These are phyloP conservation scores for Vitis rotundifolia DNA, from an alignment of 164 flowering plant species.

Conservation along the genomic window DNA sequence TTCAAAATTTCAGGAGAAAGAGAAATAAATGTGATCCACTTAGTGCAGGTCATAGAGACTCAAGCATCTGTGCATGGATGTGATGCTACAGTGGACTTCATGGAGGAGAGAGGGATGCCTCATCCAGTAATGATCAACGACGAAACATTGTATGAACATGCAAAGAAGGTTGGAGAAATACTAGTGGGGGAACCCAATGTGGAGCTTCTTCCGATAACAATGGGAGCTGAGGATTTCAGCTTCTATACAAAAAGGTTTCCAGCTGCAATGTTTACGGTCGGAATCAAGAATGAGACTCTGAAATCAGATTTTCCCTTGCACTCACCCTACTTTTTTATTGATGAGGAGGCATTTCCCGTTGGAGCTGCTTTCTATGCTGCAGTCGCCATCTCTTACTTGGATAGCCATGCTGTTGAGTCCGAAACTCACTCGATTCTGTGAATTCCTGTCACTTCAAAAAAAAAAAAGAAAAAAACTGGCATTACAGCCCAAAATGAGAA, in stretches of 20 bases:
- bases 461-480: no score
- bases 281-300: slow-evolving; percentile 22
- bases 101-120: slow-evolving; percentile 26
- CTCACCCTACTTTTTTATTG: slow-evolving; percentile 33
- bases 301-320: slow-evolving; percentile 23
- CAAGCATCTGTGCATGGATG: slow-evolving; percentile 32
- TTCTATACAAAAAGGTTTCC: slow-evolving; percentile 19
- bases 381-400: slow-evolving; percentile 30
- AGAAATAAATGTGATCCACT: not conserved
- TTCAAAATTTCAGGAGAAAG: not conserved
- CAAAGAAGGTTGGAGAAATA: slow-evolving; percentile 18
- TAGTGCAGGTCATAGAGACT: slow-evolving; percentile 22
- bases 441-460: no score
- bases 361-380: slow-evolving; percentile 44
- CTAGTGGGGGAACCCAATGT: slow-evolving; percentile 28
- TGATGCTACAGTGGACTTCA: slow-evolving; percentile 23
- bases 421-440: no score
- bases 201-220: slow-evolving; percentile 19
- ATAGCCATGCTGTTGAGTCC: not conserved
- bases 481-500: no score
- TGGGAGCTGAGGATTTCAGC: slow-evolving; percentile 36
- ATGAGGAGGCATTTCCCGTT: slow-evolving; percentile 38
- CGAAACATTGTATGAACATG: slow-evolving; percentile 28
- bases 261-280: slow-evolving; percentile 21
- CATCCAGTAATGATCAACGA: slow-evolving; percentile 30